Conservation (phyloP, 306 rosid genomes). For the Fragaria iinumae region DNA sequence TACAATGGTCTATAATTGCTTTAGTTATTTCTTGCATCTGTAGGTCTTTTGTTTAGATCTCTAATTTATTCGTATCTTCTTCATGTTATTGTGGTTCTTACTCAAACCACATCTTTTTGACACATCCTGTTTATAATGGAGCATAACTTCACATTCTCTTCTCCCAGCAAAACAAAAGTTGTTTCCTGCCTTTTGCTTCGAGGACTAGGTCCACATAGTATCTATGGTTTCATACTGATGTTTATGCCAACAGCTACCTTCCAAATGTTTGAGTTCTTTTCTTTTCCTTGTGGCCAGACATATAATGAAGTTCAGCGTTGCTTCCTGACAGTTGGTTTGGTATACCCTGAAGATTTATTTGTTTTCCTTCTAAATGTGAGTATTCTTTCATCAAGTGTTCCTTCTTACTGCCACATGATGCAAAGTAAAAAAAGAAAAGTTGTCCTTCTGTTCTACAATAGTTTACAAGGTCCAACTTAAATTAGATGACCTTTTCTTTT, state of each 20-base stretch:
- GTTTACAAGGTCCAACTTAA: not conserved
- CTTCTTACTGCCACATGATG: not conserved
- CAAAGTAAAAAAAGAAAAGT: not conserved
- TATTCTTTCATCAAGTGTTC: slow-evolving; percentile 20
- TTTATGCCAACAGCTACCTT: not conserved
- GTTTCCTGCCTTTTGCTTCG: not conserved
- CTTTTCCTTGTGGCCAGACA: slow-evolving; percentile 50
- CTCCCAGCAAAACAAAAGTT: not conserved
- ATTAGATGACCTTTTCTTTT: not conserved
- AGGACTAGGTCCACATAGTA: not conserved
- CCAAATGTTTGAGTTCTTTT: slow-evolving; percentile 16
- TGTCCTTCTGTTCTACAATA: not conserved
- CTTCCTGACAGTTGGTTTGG: slow-evolving; percentile 87
- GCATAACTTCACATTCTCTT: not conserved
- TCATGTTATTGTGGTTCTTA: not conserved
- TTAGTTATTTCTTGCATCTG: slow-evolving; percentile 21
- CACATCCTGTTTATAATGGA: not conserved
- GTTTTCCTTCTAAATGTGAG: slow-evolving; percentile 81
- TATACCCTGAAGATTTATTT: slow-evolving; percentile 90
- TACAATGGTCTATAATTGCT: slow-evolving; percentile 3
- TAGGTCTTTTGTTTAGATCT: not conserved
- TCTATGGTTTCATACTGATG: slow-evolving; percentile 5
- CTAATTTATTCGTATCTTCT: slow-evolving; percentile 13
- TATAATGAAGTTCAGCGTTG: slow-evolving; percentile 95
- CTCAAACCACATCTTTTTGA: not conserved